phyloP scores from a whole-genome alignment of 108 stramenopile genomes.

The Skeletonema costatum region DNA sequence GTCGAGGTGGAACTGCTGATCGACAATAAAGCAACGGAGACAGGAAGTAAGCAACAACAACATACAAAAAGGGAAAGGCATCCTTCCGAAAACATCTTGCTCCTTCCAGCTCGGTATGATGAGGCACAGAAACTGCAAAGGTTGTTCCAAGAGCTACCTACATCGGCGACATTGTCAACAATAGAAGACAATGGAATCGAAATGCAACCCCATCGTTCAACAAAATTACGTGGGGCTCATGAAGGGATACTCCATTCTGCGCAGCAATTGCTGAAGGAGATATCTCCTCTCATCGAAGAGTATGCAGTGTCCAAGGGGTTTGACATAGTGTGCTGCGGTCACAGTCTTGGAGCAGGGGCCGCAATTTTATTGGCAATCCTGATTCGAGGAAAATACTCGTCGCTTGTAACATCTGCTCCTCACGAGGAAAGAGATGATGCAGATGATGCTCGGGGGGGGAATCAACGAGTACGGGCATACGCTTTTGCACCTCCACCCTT shows the following conservation, averaged over 20 bases:
- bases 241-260: conserved; percentile 52
- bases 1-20: not conserved
- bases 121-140: not conserved
- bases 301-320: conserved; percentile 45
- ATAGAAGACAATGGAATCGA: conserved; percentile 38
- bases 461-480: conserved; percentile 55
- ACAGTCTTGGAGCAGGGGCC: conserved; percentile 65
- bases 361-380: conserved; percentile 58
- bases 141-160: not conserved
- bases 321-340: conserved; percentile 59
- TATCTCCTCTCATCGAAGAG: conserved; percentile 49
- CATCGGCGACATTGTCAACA: conserved; percentile 5
- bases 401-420: conserved; percentile 18
- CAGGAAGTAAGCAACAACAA: conserved; percentile 3
- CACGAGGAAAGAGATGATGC: not conserved
- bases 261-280: conserved; percentile 40
- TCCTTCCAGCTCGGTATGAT: conserved; percentile 6
- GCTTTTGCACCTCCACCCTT: conserved; percentile 79
- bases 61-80: conserved; percentile 4
- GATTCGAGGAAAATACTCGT: conserved; percentile 59
- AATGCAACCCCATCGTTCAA: conserved; percentile 36
- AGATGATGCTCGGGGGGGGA: not conserved
- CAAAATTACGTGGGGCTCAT: conserved; percentile 47
- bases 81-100: conserved; percentile 19
- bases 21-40: not conserved